Percentiles rank a stretch among this genome's conserved stretches.
These are phyloP conservation scores for Colletotrichum horii DNA, from an alignment of 2,329 filamentous ascomycete species.

Conservation along the genomic window DNA sequence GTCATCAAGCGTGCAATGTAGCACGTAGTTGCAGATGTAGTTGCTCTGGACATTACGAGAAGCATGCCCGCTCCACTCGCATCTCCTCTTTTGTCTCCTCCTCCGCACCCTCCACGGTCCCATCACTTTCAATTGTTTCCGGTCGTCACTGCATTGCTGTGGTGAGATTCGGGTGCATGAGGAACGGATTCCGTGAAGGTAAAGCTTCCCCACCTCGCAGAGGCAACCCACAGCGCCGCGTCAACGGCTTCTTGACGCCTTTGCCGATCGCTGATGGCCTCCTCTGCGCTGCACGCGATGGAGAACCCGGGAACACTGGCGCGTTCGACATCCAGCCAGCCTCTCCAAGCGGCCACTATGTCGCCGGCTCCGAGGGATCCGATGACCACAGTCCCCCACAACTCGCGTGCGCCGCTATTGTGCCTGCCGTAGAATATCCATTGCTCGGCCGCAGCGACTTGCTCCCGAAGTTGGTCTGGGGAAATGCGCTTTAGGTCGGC, in stretches of 20 bases:
- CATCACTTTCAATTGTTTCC: background rate
- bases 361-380: constrained; percentile 40
- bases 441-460: constrained; percentile 45
- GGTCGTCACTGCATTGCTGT: background rate
- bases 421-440: constrained; percentile 57
- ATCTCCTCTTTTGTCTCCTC: background rate
- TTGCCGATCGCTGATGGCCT: constrained; percentile 47
- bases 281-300: constrained; percentile 43
- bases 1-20: background rate
- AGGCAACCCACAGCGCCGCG: constrained; percentile 49
- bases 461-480: constrained; percentile 32
- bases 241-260: constrained; percentile 45
- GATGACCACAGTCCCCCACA: constrained; percentile 64
- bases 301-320: constrained; percentile 45
- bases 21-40: background rate
- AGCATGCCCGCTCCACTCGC: background rate
- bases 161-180: background rate
- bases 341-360: constrained; percentile 46
- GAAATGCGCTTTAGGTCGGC: constrained; percentile 6
- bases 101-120: background rate
- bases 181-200: constrained; percentile 11
- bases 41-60: background rate
- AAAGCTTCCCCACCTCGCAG: constrained; percentile 56
- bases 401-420: constrained; percentile 50
- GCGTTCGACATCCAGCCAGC: constrained; percentile 59